Evolutionary conservation across 148 eudicot species (phyloP).

Genomic region (Euryodendron excelsum): DNA sequence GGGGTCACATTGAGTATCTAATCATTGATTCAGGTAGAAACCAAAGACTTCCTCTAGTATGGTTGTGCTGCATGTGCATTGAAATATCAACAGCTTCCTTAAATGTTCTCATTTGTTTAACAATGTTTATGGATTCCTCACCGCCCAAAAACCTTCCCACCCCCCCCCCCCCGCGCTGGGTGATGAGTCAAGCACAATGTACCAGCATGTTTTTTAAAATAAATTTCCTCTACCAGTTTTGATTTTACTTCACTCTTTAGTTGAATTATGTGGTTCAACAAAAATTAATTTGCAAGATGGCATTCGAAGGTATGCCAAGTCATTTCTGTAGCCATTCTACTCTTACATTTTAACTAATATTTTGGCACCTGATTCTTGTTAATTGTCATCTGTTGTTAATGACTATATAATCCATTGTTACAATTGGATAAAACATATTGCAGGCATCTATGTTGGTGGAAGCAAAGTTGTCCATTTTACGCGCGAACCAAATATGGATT

Average conservation of each 20-base stretch:
- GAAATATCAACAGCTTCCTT: neutral
- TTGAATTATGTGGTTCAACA: neutral
- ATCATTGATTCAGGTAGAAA: neutral
- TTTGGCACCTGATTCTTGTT: neutral
- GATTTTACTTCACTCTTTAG: neutral
- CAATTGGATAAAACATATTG: neutral
- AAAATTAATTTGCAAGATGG: too few species aligned
- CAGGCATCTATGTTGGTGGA: slow-evolving; percentile 41
- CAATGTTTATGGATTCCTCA: neutral
- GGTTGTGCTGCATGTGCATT: neutral
- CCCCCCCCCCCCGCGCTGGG: too few species aligned
- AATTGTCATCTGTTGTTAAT: neutral
- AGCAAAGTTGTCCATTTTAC: slow-evolving; percentile 42
- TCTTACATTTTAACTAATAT: neutral
- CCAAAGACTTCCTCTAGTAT: neutral
- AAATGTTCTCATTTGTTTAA: neutral
- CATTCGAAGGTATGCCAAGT: neutral
- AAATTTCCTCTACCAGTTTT: neutral
- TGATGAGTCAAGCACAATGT: too few species aligned
- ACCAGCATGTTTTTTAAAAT: neutral
- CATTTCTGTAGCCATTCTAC: neutral
- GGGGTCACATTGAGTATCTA: neutral
- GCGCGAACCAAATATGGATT: slow-evolving; percentile 2
- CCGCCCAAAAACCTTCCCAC: too few species aligned
- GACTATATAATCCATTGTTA: too few species aligned